Evolutionary conservation across 1,139 yeast species (phyloP).

Genomic region (Wickerhamiella pararugosa): DNA sequence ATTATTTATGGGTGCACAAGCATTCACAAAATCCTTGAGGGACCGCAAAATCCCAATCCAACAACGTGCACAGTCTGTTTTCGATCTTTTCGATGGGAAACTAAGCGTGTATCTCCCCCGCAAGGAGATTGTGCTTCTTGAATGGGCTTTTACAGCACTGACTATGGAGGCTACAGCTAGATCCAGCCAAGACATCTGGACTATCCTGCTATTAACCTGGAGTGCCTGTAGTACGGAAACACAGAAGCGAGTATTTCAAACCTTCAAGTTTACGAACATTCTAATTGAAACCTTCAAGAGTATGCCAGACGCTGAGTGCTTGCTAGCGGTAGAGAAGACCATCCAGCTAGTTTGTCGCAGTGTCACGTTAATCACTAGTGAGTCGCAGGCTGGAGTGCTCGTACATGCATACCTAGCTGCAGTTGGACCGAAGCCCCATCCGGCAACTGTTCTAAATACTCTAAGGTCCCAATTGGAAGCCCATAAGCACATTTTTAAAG

Average conservation of each 20-base stretch:
- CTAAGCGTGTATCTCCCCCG: slow-evolving; percentile 45
- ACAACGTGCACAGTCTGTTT: slow-evolving; percentile 30
- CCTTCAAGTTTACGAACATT: slow-evolving; percentile 7
- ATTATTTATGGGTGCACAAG: slow-evolving; percentile 34
- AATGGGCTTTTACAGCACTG: slow-evolving; percentile 51
- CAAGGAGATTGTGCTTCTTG: slow-evolving; percentile 42
- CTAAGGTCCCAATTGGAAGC: not conserved
- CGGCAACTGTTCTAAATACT: not conserved
- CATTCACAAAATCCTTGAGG: slow-evolving; percentile 48
- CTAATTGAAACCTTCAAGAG: slow-evolving; percentile 5
- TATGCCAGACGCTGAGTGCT: not conserved
- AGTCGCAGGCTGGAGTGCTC: slow-evolving; percentile 4
- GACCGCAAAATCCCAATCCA: slow-evolving; percentile 32
- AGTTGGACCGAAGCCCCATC: not conserved
- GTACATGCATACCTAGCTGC: slow-evolving; percentile 1
- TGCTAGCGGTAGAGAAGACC: not conserved
- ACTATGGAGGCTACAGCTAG: slow-evolving; percentile 16
- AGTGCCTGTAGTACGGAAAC: slow-evolving; percentile 1
- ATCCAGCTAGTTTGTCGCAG: not conserved
- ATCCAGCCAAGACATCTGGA: slow-evolving; percentile 9
- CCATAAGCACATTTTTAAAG: slow-evolving; percentile 3
- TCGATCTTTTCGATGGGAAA: slow-evolving; percentile 28
- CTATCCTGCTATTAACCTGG: slow-evolving; percentile 10
- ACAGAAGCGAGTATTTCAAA: slow-evolving; percentile 5
- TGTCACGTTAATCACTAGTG: not conserved